Evolutionary conservation across 116 monocot genomes (phyloP), one percentile per base, ranked within the genome.

Genomic region (Thalassia testudinum): DNA sequence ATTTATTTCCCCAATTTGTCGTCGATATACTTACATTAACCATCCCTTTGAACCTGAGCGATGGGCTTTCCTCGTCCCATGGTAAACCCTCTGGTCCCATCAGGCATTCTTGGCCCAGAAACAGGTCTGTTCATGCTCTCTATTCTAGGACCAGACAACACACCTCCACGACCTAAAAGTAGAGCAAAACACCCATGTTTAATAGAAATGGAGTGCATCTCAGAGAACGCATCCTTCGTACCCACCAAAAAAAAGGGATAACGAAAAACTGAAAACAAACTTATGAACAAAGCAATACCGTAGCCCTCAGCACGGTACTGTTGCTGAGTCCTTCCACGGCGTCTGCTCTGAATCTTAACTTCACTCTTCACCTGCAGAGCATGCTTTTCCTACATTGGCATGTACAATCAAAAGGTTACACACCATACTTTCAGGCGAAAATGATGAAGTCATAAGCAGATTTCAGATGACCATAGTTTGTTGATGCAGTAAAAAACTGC

Each of bases 1-100:
- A n/a, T n/a, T n/a, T n/a, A n/a, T n/a, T n/a, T n/a, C n/a, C n/a
- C n/a, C n/a, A n/a, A n/a, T n/a, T n/a, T n/a, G n/a, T n/a, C n/a
- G 10, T 10, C 30, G 10, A 10, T 5, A 10, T 34, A 10, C 30
- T 34, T 34, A 34, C 30, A 34, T 34, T 10, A 34, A 5, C 69
- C 69, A 20, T 61, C n/a, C 12, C 56, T 54, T 13, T 45, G 45
- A 45, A 6, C 19, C 45, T 7, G 4, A 45, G 15, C 45, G 15
- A 45, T 45, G 44, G 79, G 65, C 58, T 62, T 86, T 7, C 92
- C 92, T 23, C 92, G 92, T 2, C 87, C 92, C 70, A 92, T 58
- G 28, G 75, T 49, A 52, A 92, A 92, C 6, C 92, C 92, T 27
- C 78, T 66, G 3, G 83, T 92, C 23, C 92, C 92, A 71, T 86